These are phyloP conservation scores for Ceratocystis colombiana DNA, from an alignment of 2,329 filamentous ascomycete genomes.

Conservation along the genomic window DNA sequence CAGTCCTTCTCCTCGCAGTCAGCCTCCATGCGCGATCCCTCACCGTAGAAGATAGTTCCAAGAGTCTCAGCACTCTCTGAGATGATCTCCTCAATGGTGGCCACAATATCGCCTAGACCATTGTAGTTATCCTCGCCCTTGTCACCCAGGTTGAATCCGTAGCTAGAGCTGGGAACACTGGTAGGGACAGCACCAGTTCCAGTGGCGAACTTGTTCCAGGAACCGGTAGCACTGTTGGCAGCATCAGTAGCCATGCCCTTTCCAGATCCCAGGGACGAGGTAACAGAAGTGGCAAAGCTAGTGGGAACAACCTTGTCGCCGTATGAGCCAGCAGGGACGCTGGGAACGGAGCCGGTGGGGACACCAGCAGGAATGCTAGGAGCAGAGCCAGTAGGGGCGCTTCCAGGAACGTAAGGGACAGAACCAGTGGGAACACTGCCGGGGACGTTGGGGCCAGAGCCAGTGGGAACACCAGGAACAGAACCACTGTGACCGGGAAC, in stretches of 20 bases:
- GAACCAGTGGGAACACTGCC: too few relatives aligned
- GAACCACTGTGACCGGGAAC: not conserved
- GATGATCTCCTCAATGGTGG: constrained; percentile 13
- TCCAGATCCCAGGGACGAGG: not conserved
- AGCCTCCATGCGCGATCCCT: constrained; percentile 18
- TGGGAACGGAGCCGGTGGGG: not conserved
- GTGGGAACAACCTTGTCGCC: constrained; percentile 9
- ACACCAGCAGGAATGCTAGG: too few relatives aligned
- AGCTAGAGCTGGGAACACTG: not conserved
- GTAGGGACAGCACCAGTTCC: not conserved
- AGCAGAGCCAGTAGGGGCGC: too few relatives aligned
- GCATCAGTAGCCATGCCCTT: not conserved
- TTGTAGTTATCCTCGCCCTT: not conserved
- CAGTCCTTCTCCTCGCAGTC: constrained; percentile 19
- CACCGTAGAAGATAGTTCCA: constrained; percentile 21
- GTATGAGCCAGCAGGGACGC: not conserved
- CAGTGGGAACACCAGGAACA: not conserved
- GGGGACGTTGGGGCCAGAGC: not conserved
- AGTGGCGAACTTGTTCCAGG: not conserved
- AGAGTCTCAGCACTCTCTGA: not conserved
- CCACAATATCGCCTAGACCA: not conserved
- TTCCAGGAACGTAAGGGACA: too few relatives aligned
- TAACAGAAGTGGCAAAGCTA: not conserved
- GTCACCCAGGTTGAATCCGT: not conserved
- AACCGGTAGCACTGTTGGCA: not conserved